Percentiles rank a stretch among this genome's conserved stretches.
These are phyloP conservation scores for Xylaria sp. DNA, from an alignment of 2,329 filamentous ascomycete species.

Conservation along the genomic window DNA sequence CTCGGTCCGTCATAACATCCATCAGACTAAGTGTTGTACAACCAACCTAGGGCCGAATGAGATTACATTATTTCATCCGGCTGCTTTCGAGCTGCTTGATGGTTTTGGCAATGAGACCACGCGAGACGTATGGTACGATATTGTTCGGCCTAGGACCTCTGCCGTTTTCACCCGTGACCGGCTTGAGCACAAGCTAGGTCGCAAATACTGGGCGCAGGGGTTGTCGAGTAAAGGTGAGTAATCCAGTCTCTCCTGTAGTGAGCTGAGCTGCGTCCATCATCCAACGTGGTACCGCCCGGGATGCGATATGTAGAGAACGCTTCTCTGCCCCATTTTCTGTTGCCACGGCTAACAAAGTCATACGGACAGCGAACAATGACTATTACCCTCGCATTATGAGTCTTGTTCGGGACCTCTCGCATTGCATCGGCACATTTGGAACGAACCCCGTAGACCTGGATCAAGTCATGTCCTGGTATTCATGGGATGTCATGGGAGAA, in stretches of 20 bases:
- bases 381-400: constrained; percentile 36
- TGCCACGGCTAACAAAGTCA: constrained; percentile 1
- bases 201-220: constrained; percentile 37
- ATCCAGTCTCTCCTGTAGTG: neutral
- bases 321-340: neutral
- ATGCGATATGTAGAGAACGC: neutral
- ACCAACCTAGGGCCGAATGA: constrained; percentile 38
- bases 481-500: constrained; percentile 41
- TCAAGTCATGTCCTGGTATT: constrained; percentile 39
- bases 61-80: constrained; percentile 37
- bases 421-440: constrained; percentile 31
- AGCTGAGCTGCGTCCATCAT: neutral
- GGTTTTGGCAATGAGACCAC: constrained; percentile 39
- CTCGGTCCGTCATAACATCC: neutral
- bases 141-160: constrained; percentile 37
- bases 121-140: constrained; percentile 42
- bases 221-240: constrained; percentile 38
- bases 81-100: constrained; percentile 38
- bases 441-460: constrained; percentile 31
- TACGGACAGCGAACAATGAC: constrained; percentile 34
- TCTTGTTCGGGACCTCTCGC: constrained; percentile 30
- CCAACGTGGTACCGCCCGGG: neutral
- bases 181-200: constrained; percentile 37
- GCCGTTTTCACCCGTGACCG: constrained; percentile 40
- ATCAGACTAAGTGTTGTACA: constrained; percentile 12